phyloP scores from a whole-genome alignment of 495 filamentous ascomycete genomes.

The Daldinia loculata region DNA sequence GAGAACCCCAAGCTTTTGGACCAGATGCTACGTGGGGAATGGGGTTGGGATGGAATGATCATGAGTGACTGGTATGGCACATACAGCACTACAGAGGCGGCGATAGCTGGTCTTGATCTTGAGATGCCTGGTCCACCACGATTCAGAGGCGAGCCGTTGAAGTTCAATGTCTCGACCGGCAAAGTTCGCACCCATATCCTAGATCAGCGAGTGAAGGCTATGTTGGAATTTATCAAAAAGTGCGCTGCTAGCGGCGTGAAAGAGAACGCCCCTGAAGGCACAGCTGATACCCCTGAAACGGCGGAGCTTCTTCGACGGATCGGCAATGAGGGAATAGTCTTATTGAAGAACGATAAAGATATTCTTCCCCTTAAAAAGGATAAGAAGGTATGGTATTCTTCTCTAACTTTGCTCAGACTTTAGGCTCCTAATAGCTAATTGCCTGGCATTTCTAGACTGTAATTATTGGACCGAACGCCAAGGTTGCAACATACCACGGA shows the following conservation, averaged over 20 bases:
- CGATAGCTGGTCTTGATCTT: conserved; percentile 74
- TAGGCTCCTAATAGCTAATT: conserved; percentile 6
- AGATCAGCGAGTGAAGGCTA: conserved; percentile 68
- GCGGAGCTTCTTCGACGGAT: conserved; percentile 65
- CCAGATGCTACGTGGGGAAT: conserved; percentile 73
- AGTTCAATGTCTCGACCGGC: conserved; percentile 65
- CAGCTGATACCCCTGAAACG: conserved; percentile 54
- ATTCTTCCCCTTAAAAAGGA: conserved; percentile 71
- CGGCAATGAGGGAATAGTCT: conserved; percentile 73
- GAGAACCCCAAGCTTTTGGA: conserved; percentile 71
- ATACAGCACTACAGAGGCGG: conserved; percentile 71
- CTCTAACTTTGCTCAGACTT: background rate
- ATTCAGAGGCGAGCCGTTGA: conserved; percentile 69
- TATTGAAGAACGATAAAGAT: conserved; percentile 76
- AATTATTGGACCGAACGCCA: conserved; percentile 74
- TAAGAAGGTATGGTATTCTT: conserved; percentile 55
- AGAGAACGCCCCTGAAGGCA: conserved; percentile 56
- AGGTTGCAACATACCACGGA: conserved; percentile 71
- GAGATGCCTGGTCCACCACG: conserved; percentile 78
- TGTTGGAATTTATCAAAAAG: conserved; percentile 69
- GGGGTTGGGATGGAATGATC: conserved; percentile 73
- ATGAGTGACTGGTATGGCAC: conserved; percentile 82
- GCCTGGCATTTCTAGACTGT: conserved; percentile 52
- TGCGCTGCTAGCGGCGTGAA: conserved; percentile 63
- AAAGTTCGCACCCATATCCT: conserved; percentile 66